Percentiles rank a stretch among this genome's conserved stretches.
Evolutionary conservation across 2,329 filamentous ascomycete genomes (phyloP).

Genomic region (Alternaria gaisen): DNA sequence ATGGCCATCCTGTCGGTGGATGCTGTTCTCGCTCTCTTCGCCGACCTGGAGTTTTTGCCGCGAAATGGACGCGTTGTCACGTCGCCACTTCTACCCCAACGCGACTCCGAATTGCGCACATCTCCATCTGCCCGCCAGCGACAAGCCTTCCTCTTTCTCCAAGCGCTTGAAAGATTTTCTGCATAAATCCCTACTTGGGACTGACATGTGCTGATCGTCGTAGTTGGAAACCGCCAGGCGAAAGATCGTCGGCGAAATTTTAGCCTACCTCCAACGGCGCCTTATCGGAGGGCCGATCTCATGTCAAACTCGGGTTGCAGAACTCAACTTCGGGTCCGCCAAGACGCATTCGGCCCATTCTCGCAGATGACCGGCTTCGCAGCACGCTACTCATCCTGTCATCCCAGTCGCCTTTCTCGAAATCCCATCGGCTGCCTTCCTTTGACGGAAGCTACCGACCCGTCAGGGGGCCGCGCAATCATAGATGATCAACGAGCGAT

Average conservation of each 20-base stretch:
- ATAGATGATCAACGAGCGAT: conserved; percentile 27
- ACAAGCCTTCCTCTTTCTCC: conserved; percentile 8
- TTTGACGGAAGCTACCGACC: conserved; percentile 36
- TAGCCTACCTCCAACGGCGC: conserved; percentile 25
- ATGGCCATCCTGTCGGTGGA: conserved; percentile 3
- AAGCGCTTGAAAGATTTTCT: conserved; percentile 8
- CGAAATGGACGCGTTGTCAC: conserved; percentile 14
- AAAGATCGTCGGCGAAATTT: conserved; percentile 15
- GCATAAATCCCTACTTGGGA: conserved; percentile 9
- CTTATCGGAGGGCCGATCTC: conserved; percentile 23
- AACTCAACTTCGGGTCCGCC: conserved; percentile 17
- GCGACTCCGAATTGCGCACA: conserved; percentile 6
- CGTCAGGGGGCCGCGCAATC: conserved; percentile 36
- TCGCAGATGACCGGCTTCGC: conserved; percentile 12
- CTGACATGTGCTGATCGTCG: conserved; percentile 22
- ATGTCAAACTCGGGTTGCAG: conserved; percentile 13
- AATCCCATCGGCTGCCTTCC: conserved; percentile 32
- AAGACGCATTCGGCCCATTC: conserved; percentile 16
- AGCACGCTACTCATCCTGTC: conserved; percentile 1
- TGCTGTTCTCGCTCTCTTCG: conserved; percentile 8
- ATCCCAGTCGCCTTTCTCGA: conserved; percentile 11
- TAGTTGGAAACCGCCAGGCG: conserved; percentile 20
- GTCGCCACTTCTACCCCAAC: conserved; percentile 10
- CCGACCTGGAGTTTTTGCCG: conserved; percentile 11
- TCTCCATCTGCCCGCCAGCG: conserved; percentile 9